Evolutionary conservation across 108 stramenopile genomes (phyloP).

Genomic region (Parietichytrium sp.): DNA sequence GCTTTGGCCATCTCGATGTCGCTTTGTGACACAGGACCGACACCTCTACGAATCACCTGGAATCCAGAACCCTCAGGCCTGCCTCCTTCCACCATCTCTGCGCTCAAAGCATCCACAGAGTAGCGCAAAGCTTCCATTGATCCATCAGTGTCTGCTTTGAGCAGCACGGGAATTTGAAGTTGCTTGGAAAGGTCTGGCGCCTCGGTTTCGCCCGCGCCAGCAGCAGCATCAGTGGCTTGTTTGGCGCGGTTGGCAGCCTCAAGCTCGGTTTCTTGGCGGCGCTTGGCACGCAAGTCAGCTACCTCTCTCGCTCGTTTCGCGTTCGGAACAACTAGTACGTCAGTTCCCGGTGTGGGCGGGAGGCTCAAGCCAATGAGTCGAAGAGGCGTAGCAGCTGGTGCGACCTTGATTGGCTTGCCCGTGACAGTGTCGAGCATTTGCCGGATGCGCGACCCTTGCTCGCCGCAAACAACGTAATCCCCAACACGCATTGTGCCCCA

Average conservation of each 20-base stretch:
- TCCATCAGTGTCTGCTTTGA: slow-evolving; percentile 93
- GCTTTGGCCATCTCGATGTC: slow-evolving; percentile 87
- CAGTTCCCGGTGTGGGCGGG: neutral
- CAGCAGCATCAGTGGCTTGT: neutral
- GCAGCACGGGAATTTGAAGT: slow-evolving; percentile 75
- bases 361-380: slow-evolving; percentile 52
- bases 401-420: slow-evolving; percentile 65
- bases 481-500: slow-evolving; percentile 88
- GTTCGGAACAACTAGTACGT: neutral
- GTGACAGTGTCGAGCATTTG: slow-evolving; percentile 53
- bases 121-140: slow-evolving; percentile 86
- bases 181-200: neutral
- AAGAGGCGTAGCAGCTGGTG: slow-evolving; percentile 77
- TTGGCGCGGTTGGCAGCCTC: neutral
- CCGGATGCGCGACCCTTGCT: slow-evolving; percentile 79
- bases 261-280: neutral
- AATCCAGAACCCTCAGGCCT: slow-evolving; percentile 45
- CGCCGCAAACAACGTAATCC: slow-evolving; percentile 87
- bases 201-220: neutral
- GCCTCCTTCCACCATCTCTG: slow-evolving; percentile 69
- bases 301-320: neutral
- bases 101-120: slow-evolving; percentile 75
- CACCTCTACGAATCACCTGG: slow-evolving; percentile 80
- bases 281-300: neutral
- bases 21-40: slow-evolving; percentile 84